These are phyloP conservation scores for Nasturtium officinale DNA, from an alignment of 345 rosid genomes.

Conservation along the genomic window DNA sequence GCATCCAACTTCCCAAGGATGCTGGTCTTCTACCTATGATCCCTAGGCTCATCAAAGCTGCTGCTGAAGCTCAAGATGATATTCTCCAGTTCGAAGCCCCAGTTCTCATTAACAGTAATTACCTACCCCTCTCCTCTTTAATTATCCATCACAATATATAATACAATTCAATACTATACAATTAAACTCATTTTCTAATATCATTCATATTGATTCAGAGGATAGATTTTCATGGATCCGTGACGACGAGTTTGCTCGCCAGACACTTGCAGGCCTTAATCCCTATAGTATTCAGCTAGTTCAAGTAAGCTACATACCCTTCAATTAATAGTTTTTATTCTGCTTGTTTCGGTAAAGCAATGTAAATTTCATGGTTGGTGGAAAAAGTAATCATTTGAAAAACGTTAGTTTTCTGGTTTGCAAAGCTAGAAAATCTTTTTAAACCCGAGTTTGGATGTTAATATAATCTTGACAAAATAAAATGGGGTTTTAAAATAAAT, in stretches of 20 bases:
- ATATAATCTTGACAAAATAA: neutral
- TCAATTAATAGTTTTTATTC: neutral
- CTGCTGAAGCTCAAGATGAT: constrained; percentile 45
- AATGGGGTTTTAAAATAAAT: neutral
- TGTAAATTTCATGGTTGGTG: neutral
- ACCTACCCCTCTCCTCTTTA: neutral
- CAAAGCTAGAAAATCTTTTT: neutral
- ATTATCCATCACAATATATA: neutral
- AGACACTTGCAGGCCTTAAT: constrained; percentile 79
- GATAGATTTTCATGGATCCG: constrained; percentile 72
- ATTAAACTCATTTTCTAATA: neutral
- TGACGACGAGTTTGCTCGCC: constrained; percentile 80
- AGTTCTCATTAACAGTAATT: constrained; percentile 46
- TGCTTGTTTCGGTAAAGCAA: neutral
- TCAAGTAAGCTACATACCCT: constrained; percentile 47
- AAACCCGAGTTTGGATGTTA: neutral
- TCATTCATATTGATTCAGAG: constrained; percentile 46
- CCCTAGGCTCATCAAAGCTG: constrained; percentile 61
- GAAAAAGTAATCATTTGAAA: neutral
- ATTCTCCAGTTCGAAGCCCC: constrained; percentile 65
- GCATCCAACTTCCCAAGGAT: constrained; percentile 48
- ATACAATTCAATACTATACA: neutral
- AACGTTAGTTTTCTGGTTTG: neutral
- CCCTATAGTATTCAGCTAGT: constrained; percentile 60
- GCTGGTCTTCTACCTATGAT: constrained; percentile 49